Conservation (phyloP, 73 alveolate genomes). For the Symbiodinium pilosum region DNA sequence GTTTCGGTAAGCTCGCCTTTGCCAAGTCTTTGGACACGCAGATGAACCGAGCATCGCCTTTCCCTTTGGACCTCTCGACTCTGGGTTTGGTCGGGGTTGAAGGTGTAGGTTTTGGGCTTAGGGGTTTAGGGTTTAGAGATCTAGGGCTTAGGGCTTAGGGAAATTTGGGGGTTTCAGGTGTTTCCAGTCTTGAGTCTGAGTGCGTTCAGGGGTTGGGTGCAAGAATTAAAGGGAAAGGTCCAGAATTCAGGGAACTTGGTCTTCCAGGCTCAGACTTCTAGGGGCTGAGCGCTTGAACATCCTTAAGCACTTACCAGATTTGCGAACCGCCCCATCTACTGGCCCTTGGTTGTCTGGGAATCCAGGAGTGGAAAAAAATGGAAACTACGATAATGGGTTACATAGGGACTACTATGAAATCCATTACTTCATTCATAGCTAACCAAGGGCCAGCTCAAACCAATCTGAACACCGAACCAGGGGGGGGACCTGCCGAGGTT, state of each 20-base stretch:
- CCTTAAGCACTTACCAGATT: no score
- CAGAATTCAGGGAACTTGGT: background rate
- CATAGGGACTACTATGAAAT: no score
- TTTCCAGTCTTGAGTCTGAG: background rate
- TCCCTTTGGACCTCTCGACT: slow-evolving; percentile 78
- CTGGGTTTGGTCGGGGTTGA: background rate
- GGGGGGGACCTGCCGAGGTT: no score
- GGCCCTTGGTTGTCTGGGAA: no score
- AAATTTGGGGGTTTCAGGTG: background rate
- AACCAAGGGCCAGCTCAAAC: no score
- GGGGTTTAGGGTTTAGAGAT: background rate
- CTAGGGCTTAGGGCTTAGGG: background rate
- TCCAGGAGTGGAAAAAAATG: no score
- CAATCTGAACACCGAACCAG: no score
- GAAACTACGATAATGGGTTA: no score
- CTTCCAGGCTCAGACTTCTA: background rate
- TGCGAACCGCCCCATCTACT: no score
- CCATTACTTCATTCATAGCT: no score
- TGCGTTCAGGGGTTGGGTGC: background rate
- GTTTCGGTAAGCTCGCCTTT: background rate
- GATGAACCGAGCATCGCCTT: slow-evolving; percentile 82
- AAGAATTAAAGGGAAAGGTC: background rate
- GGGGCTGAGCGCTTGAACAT: no score
- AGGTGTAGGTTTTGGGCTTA: background rate
- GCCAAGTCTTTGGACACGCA: slow-evolving; percentile 41